phyloP scores from a whole-genome alignment of 495 filamentous ascomycete genomes.

The Lasiosphaeria hispida region DNA sequence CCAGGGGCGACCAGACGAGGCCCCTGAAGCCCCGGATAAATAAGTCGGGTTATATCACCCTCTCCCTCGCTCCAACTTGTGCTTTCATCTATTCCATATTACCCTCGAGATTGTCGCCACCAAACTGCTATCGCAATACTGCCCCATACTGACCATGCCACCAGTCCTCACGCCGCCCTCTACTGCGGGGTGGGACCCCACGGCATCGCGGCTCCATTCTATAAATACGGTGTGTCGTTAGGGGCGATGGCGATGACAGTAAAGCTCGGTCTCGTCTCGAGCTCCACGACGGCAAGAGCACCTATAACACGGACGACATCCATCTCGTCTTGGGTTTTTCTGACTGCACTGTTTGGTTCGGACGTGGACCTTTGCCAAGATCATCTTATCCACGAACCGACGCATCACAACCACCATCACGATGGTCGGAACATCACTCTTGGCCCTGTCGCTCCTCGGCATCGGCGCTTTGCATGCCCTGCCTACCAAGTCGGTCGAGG shows the following conservation, averaged over 20 bases:
- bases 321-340: too few relatives aligned
- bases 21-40: conserved; percentile 31
- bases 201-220: conserved; percentile 18
- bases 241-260: conserved; percentile 9
- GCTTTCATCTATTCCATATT: conserved; percentile 40
- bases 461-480: conserved; percentile 13
- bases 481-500: conserved; percentile 16
- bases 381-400: conserved; percentile 10
- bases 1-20: background rate
- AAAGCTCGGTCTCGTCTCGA: background rate
- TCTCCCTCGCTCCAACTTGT: conserved; percentile 21
- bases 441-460: conserved; percentile 32
- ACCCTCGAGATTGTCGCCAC: conserved; percentile 34
- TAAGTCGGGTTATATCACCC: conserved; percentile 30
- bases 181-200: conserved; percentile 13
- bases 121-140: conserved; percentile 14
- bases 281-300: background rate
- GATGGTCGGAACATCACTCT: conserved; percentile 28
- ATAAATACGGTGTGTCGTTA: conserved; percentile 25
- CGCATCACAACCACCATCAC: conserved; percentile 8
- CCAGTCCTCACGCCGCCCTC: conserved; percentile 15
- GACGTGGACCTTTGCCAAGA: conserved; percentile 18
- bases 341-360: background rate
- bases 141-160: conserved; percentile 7
- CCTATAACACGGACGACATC: too few relatives aligned